A percentile compares a stretch with the other conserved stretches of the same genome.
Evolutionary conservation across 2,329 filamentous ascomycete genomes (phyloP).

Genomic region (Lachnellula occidentalis): DNA sequence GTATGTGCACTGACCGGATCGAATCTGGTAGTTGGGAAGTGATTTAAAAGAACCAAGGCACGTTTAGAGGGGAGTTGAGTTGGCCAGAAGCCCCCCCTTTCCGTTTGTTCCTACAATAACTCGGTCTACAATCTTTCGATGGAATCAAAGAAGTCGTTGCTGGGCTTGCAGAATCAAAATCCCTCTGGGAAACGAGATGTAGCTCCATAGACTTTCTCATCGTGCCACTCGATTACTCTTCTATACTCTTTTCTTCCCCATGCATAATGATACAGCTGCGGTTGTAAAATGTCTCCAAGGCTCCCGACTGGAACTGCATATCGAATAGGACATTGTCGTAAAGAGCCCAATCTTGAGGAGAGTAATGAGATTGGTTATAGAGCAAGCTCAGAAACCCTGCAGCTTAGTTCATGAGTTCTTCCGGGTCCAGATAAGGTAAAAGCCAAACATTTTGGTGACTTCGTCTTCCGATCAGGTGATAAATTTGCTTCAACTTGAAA

Average conservation of each 20-base stretch:
- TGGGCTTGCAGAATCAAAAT: constrained; percentile 3
- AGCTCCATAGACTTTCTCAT: background rate
- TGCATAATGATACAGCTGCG: constrained; percentile 4
- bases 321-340: background rate
- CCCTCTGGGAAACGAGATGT: constrained; percentile 3
- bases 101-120: background rate
- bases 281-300: background rate
- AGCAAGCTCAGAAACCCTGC: constrained; percentile 1
- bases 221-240: constrained; percentile 1
- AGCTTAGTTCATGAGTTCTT: constrained; percentile 2
- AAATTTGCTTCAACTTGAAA: background rate
- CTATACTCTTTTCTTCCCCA: background rate
- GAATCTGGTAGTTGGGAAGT: background rate
- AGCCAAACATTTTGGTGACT: background rate
- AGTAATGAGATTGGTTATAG: constrained; percentile 1
- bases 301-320: background rate
- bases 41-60: background rate
- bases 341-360: background rate
- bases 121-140: background rate
- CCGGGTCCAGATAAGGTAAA: constrained; percentile 5
- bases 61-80: background rate
- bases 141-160: background rate
- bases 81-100: background rate
- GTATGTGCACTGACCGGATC: background rate
- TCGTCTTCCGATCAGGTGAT: background rate